Percentiles rank a stretch among this genome's conserved stretches.
These are phyloP conservation scores for Sapria himalayana DNA, from an alignment of 345 rosid species.

Conservation along the genomic window DNA sequence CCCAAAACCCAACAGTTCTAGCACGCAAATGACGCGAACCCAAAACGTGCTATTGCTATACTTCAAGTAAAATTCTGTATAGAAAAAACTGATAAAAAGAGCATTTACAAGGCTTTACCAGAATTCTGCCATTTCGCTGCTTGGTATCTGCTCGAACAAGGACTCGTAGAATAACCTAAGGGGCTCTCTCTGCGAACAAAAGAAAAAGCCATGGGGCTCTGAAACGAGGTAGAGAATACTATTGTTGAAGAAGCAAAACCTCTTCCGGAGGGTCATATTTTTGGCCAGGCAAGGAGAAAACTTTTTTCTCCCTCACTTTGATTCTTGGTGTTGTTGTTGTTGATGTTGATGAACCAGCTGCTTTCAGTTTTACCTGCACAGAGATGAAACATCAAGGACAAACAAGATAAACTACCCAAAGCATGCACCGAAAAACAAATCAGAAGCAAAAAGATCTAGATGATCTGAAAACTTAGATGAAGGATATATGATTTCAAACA, in stretches of 20 bases:
- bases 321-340: constrained; percentile 19
- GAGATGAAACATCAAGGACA: constrained; percentile 11
- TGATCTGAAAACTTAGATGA: not conserved
- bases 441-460: constrained; percentile 1
- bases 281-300: constrained; percentile 66
- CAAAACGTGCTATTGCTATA: too few species aligned
- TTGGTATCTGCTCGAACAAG: constrained; percentile 57
- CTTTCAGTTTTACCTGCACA: constrained; percentile 42
- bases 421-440: constrained; percentile 2
- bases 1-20: too few species aligned
- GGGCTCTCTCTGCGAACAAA: constrained; percentile 61
- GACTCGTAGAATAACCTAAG: constrained; percentile 86
- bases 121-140: constrained; percentile 89
- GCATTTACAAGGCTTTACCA: too few species aligned
- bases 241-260: constrained; percentile 18
- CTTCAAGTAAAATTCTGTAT: too few species aligned
- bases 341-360: constrained; percentile 27
- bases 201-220: not conserved
- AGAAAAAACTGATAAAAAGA: too few species aligned
- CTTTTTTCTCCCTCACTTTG: constrained; percentile 73
- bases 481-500: not conserved
- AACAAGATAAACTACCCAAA: too few species aligned
- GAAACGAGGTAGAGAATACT: constrained; percentile 5
- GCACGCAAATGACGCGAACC: too few species aligned
- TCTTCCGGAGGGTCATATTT: constrained; percentile 77